phyloP scores from a whole-genome alignment of 1,139 yeast species.

The Tardiomyces depauwii region DNA sequence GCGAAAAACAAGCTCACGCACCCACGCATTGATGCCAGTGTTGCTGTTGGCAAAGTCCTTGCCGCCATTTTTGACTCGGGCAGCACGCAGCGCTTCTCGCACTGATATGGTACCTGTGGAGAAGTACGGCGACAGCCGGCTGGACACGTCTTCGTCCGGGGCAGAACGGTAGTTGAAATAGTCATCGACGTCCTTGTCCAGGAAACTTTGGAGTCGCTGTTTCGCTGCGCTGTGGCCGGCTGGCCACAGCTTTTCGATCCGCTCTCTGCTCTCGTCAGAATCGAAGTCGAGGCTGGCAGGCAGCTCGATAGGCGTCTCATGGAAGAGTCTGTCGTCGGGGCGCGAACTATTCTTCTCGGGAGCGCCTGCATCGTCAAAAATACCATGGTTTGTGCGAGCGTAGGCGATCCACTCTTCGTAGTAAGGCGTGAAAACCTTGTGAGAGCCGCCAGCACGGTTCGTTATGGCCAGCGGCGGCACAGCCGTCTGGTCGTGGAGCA shows the following conservation, averaged over 20 bases:
- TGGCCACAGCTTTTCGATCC: conserved; percentile 22
- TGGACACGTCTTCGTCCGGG: conserved; percentile 23
- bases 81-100: conserved; percentile 27
- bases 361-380: conserved; percentile 12
- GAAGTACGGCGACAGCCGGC: conserved; percentile 36
- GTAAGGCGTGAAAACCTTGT: conserved; percentile 45
- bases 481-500: conserved; percentile 38
- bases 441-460: conserved; percentile 37
- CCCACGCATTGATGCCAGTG: conserved; percentile 31
- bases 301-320: conserved; percentile 8
- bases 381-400: conserved; percentile 3
- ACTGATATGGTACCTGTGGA: conserved; percentile 38
- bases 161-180: conserved; percentile 25
- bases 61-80: conserved; percentile 19
- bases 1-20: conserved; percentile 47
- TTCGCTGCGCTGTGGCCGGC: conserved; percentile 33
- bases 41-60: conserved; percentile 21
- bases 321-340: conserved; percentile 9
- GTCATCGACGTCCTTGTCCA: conserved; percentile 21
- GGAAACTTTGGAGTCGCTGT: conserved; percentile 23
- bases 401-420: conserved; percentile 35
- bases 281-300: conserved; percentile 8
- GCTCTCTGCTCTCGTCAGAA: conserved; percentile 6
- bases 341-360: conserved; percentile 7
- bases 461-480: conserved; percentile 35